Percentiles rank a stretch among this genome's conserved stretches.
phyloP scores from a whole-genome alignment of 805 yeast species.

The Monosporozyma siamensis region DNA sequence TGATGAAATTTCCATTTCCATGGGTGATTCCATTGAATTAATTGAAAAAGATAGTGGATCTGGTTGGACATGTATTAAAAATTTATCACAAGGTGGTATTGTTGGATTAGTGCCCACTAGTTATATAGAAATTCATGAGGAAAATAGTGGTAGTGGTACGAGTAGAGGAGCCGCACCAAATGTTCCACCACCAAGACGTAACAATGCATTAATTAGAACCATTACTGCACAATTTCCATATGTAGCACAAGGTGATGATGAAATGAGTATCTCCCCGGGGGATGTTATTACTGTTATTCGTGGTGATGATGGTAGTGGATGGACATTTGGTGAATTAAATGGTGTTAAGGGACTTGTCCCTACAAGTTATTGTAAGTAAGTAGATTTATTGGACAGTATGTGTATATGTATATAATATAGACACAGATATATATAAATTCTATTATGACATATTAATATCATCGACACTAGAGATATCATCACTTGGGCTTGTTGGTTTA shows the following conservation, averaged over 20 bases:
- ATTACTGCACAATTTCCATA: slow-evolving; percentile 69
- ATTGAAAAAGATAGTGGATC: slow-evolving; percentile 72
- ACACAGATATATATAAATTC: neutral
- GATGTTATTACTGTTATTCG: slow-evolving; percentile 61
- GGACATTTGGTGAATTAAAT: slow-evolving; percentile 85
- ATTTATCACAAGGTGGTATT: slow-evolving; percentile 36
- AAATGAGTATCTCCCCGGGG: slow-evolving; percentile 60
- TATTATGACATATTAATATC: neutral
- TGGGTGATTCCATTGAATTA: slow-evolving; percentile 54
- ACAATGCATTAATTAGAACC: slow-evolving; percentile 32
- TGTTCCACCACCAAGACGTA: slow-evolving; percentile 68
- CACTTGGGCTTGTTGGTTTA: neutral
- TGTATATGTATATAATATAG: slow-evolving; percentile 1
- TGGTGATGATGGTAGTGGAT: slow-evolving; percentile 75
- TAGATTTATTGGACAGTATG: neutral
- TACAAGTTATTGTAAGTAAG: slow-evolving; percentile 53
- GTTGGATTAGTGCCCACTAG: slow-evolving; percentile 79
- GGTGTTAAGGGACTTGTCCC: slow-evolving; percentile 70
- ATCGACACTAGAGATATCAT: neutral
- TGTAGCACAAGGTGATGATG: slow-evolving; percentile 70
- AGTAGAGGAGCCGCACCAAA: slow-evolving; percentile 63
- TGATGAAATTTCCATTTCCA: slow-evolving; percentile 58
- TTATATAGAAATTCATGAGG: slow-evolving; percentile 50
- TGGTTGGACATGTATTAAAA: slow-evolving; percentile 78
- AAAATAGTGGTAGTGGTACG: slow-evolving; percentile 6